These are phyloP conservation scores for Eucommia ulmoides DNA, from an alignment of 257 asterid genomes.

Conservation along the genomic window DNA sequence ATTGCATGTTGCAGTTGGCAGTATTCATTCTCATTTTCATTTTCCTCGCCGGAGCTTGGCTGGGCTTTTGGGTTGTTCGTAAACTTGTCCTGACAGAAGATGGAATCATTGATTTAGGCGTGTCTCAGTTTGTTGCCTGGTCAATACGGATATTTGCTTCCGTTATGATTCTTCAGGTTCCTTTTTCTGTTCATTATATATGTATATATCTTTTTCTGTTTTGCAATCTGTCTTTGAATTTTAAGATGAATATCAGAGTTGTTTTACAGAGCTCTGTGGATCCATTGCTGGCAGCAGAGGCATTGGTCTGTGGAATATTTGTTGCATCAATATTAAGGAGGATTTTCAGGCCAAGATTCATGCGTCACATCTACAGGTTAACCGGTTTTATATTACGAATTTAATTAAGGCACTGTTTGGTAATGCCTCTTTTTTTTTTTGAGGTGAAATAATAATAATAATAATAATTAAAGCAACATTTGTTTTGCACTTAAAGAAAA, in stretches of 20 bases:
- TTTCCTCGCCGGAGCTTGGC: slow-evolving; percentile 74
- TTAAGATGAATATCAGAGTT: no score
- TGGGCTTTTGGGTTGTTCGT: slow-evolving; percentile 89
- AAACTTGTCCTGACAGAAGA: slow-evolving; percentile 71
- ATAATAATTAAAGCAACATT: background rate
- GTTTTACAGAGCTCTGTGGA: slow-evolving; percentile 81
- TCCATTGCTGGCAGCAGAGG: slow-evolving; percentile 57
- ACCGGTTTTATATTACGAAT: slow-evolving; percentile 7
- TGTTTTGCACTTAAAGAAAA: background rate
- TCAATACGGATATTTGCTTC: slow-evolving; percentile 63
- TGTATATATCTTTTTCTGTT: no score
- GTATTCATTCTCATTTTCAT: slow-evolving; percentile 52
- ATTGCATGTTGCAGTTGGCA: slow-evolving; percentile 47
- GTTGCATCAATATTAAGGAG: slow-evolving; percentile 37
- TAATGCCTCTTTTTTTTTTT: no score
- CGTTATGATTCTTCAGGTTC: slow-evolving; percentile 80
- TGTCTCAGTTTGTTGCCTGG: slow-evolving; percentile 66
- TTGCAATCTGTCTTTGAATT: no score
- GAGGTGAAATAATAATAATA: background rate
- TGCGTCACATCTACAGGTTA: slow-evolving; percentile 48
- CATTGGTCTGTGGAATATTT: slow-evolving; percentile 47
- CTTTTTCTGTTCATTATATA: no score
- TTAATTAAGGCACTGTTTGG: no score
- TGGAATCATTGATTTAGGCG: slow-evolving; percentile 64
- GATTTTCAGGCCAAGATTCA: slow-evolving; percentile 26